phyloP scores from a whole-genome alignment of 108 stramenopile genomes.

The Cylindrotheca fusiformis region DNA sequence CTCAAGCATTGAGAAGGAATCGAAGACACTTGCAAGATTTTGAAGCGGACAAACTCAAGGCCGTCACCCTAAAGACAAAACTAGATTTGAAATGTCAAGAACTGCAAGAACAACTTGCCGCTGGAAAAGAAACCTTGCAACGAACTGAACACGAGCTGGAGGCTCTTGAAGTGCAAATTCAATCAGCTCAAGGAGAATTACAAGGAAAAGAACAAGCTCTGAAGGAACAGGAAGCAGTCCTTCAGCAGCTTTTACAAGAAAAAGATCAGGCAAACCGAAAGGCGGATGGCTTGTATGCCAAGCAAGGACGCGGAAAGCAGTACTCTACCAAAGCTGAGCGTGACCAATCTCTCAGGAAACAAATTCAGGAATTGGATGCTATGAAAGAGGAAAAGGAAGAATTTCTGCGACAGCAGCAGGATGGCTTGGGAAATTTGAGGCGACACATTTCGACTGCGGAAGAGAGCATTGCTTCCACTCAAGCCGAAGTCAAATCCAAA shows the following conservation, averaged over 20 bases:
- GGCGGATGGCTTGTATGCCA: conserved; percentile 85
- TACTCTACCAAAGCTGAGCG: conserved; percentile 83
- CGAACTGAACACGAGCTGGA: conserved; percentile 58
- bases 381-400: conserved; percentile 64
- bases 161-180: conserved; percentile 54
- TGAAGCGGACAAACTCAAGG: conserved; percentile 62
- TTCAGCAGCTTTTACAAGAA: conserved; percentile 55
- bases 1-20: conserved; percentile 51
- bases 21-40: conserved; percentile 41
- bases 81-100: conserved; percentile 69
- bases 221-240: conserved; percentile 47
- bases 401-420: conserved; percentile 46
- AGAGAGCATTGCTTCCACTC: conserved; percentile 39
- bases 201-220: conserved; percentile 58
- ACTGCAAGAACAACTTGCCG: conserved; percentile 51
- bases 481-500: conserved; percentile 45
- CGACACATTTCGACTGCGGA: conserved; percentile 34
- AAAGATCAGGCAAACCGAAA: conserved; percentile 55
- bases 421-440: conserved; percentile 58
- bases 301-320: conserved; percentile 89
- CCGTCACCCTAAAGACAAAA: conserved; percentile 60
- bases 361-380: conserved; percentile 61
- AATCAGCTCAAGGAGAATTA: conserved; percentile 45
- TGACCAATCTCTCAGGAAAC: conserved; percentile 65
- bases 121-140: conserved; percentile 50